Conservation (phyloP, 176 grass and related monocot genomes). For the Thinopyrum elongatum region DNA sequence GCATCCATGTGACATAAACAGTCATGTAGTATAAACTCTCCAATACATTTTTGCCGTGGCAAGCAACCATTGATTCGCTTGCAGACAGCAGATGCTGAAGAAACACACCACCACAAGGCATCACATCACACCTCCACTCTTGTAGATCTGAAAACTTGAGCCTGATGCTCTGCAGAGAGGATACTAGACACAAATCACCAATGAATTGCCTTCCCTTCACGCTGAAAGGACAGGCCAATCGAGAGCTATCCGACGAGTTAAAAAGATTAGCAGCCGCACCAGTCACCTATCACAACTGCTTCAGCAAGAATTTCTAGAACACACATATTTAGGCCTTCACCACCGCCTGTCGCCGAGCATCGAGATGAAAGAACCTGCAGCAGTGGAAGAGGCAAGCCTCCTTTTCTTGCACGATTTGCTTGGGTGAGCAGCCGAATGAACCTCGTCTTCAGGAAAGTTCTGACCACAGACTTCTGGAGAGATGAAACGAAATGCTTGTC, state of each 20-base stretch:
- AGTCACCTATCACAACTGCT: not conserved
- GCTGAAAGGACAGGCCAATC: not conserved
- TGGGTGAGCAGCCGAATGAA: slow-evolving; percentile 18
- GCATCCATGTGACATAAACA: not conserved
- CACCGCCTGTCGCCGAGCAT: slow-evolving; percentile 5
- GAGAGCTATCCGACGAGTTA: not conserved
- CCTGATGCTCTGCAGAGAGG: not conserved
- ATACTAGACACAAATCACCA: not conserved
- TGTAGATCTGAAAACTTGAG: not conserved
- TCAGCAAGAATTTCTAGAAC: not conserved
- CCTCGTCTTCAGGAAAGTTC: slow-evolving; percentile 61
- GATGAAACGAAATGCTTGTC: slow-evolving; percentile 3
- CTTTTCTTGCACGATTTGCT: slow-evolving; percentile 46
- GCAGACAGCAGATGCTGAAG: not conserved
- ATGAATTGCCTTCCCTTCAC: not conserved
- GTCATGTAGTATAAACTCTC: not conserved
- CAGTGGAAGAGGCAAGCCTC: slow-evolving; percentile 14
- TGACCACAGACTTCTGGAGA: slow-evolving; percentile 77
- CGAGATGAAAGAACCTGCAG: slow-evolving; percentile 40
- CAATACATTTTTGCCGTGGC: too few relatives aligned
- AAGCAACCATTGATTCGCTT: not conserved
- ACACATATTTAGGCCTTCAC: not conserved
- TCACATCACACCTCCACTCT: not conserved
- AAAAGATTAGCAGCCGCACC: not conserved
- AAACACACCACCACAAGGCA: not conserved